Percentiles rank a stretch among this genome's conserved stretches.
phyloP scores from a whole-genome alignment of 2,329 filamentous ascomycete species.

The Colletotrichum truncatum region DNA sequence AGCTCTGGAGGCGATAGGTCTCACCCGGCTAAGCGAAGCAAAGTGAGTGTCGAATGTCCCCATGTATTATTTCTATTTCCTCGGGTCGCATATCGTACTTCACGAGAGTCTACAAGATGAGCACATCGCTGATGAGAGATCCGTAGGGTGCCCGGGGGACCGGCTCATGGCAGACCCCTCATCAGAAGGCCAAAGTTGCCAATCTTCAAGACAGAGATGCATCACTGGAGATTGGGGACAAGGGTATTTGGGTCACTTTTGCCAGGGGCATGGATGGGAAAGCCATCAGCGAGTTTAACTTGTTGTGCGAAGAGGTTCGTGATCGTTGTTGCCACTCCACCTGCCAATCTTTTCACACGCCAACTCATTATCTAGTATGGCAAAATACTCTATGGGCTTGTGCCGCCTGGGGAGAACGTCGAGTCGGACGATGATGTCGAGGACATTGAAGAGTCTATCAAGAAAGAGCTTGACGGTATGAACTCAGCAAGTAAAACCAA shows the following conservation, averaged over 20 bases:
- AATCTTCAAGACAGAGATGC: conserved; percentile 51
- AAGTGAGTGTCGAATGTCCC: conserved; percentile 39
- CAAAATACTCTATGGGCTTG: conserved; percentile 66
- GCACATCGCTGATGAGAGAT: background rate
- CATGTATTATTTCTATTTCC: background rate
- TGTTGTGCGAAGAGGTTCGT: conserved; percentile 73
- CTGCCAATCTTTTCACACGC: background rate
- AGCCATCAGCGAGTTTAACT: conserved; percentile 72
- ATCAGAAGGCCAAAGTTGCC: conserved; percentile 61
- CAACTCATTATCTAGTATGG: conserved; percentile 71
- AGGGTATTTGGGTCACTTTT: conserved; percentile 82
- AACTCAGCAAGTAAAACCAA: conserved; percentile 47
- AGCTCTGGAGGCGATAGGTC: conserved; percentile 33
- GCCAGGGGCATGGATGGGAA: conserved; percentile 76
- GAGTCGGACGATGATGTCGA: conserved; percentile 52
- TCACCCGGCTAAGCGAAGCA: conserved; percentile 49
- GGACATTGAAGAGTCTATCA: conserved; percentile 80
- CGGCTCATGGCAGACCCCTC: conserved; percentile 70
- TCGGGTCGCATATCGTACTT: background rate
- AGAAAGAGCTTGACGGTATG: conserved; percentile 75
- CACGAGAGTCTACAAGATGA: background rate
- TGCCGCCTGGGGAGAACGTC: conserved; percentile 43
- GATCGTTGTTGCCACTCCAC: background rate
- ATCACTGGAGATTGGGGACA: conserved; percentile 71
- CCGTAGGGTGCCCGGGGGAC: conserved; percentile 40